Base-by-base conservation (phyloP, 768 basidiomycete species). In the Mycena latifolia region DNA sequence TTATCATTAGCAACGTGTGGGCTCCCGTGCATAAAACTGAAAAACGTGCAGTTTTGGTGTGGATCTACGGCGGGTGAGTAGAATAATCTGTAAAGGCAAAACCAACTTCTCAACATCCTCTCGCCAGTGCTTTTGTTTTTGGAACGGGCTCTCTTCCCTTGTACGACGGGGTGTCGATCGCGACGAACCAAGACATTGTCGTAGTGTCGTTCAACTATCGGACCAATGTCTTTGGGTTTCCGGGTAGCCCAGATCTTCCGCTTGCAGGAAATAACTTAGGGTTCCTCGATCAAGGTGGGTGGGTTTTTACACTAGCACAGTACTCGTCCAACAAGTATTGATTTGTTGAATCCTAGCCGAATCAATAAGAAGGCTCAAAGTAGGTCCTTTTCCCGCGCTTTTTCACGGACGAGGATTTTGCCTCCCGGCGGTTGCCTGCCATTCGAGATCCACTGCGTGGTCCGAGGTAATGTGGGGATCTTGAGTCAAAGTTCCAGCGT, bases 211-310 rank as follows among this genome's bases (percentile, higher is more conserved):
- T 69, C 35, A 65, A 69, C 60, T 69, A 69, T 41, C 48, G 67
- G 1, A 61, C 63, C 25, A 69, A 69, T 31, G 63, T 69, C 18
- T 65, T 65, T 33, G 67, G 67, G 0, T 69, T 69, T 17, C 67
- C 67, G 10, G 43, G 48, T 3, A 61, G 59, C 22, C 67, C 63
- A 22, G 67, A 69, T 28, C 50, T 69, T 10, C 55, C 67, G 15
- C 59, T 69, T 22, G 25, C 59, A 3, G 55, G 50, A 8, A 69
- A 69, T 33, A 69, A 69, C 28, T 35, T 69, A 0, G 67, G 67
- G 7, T 69, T 61, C 18, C 69, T 79, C n/a, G 81, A 82, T 61
- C 79, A 81, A 69, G 73, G 67, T 55, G 8, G 6, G 59, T n/a
- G 9, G 9, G 27, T 27, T 4, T 28, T 8, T 8, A 45, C 7